Conservation (phyloP, 2,329 filamentous ascomycete genomes). For the Colletotrichum kahawae region DNA sequence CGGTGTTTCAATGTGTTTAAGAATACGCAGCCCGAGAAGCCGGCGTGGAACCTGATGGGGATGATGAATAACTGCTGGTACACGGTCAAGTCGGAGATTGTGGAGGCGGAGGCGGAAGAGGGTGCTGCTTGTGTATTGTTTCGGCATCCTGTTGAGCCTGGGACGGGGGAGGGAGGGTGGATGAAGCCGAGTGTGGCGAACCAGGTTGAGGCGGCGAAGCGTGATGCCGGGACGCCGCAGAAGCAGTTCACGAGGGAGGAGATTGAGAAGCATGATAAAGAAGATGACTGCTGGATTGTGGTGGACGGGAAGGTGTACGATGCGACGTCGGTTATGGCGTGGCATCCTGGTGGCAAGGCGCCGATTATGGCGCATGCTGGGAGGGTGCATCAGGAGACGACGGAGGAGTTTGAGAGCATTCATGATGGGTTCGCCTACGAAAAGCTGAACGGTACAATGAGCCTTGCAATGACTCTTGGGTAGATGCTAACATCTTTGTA, state of each 20-base stretch:
- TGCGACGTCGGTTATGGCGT: constrained; percentile 48
- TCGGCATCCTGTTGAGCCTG: constrained; percentile 50
- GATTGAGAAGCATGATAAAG: constrained; percentile 54
- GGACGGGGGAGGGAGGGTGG: constrained; percentile 50
- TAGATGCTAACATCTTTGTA: constrained; percentile 22
- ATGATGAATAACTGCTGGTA: constrained; percentile 64
- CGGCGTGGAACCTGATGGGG: constrained; percentile 53
- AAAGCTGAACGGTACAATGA: constrained; percentile 46
- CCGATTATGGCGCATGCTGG: constrained; percentile 55
- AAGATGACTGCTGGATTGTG: constrained; percentile 58
- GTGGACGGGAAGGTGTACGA: constrained; percentile 57
- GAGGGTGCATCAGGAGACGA: constrained; percentile 52
- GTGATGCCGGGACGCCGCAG: constrained; percentile 46
- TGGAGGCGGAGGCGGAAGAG: constrained; percentile 33
- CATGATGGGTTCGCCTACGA: constrained; percentile 56
- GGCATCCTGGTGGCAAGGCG: constrained; percentile 55
- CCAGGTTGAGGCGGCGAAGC: constrained; percentile 47
- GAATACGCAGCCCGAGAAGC: constrained; percentile 51
- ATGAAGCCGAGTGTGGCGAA: constrained; percentile 53
- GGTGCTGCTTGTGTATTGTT: constrained; percentile 40
- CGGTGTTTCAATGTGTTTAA: constrained; percentile 55
- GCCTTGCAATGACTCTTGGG: neutral
- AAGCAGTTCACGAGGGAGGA: constrained; percentile 59
- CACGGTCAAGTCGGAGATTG: constrained; percentile 43
- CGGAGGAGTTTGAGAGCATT: constrained; percentile 52